Evolutionary conservation across 192 early-diverging fungal genomes (phyloP).

Genomic region (Coemansia sp.): DNA sequence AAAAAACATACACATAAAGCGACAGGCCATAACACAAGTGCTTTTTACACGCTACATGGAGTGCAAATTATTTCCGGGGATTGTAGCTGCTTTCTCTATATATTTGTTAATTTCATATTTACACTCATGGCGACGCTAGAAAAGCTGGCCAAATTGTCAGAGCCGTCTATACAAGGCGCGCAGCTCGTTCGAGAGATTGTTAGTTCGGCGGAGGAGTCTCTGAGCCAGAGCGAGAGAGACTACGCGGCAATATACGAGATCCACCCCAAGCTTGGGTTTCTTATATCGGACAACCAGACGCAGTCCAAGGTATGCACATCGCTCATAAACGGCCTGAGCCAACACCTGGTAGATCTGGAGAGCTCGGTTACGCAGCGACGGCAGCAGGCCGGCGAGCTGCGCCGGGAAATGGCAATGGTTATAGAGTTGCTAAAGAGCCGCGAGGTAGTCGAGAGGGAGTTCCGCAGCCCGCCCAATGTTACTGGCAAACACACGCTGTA

Average conservation of each 20-base stretch:
- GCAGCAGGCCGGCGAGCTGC: slow-evolving; percentile 34
- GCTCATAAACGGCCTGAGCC: slow-evolving; percentile 19
- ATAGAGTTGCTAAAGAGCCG: slow-evolving; percentile 45
- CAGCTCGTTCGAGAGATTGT: slow-evolving; percentile 24
- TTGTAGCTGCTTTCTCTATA: background rate
- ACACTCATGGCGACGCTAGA: slow-evolving; percentile 45
- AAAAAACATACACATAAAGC: background rate
- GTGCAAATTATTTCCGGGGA: too few relatives aligned
- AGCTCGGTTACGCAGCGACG: slow-evolving; percentile 9
- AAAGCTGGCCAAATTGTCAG: slow-evolving; percentile 43
- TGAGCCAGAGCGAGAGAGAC: slow-evolving; percentile 34
- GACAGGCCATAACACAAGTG: background rate
- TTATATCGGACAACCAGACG: slow-evolving; percentile 37
- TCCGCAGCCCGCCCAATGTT: slow-evolving; percentile 24
- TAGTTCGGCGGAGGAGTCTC: slow-evolving; percentile 15
- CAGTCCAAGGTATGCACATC: slow-evolving; percentile 30
- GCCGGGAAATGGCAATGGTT: slow-evolving; percentile 44
- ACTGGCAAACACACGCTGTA: slow-evolving; percentile 36
- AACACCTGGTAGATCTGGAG: slow-evolving; percentile 29
- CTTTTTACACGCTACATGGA: background rate
- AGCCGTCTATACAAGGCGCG: slow-evolving; percentile 51
- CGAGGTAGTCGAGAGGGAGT: slow-evolving; percentile 46
- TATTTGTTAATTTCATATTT: background rate
- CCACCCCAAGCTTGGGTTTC: slow-evolving; percentile 46
- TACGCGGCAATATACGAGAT: slow-evolving; percentile 31